phyloP scores from a whole-genome alignment of 2,329 filamentous ascomycete species.

The Aspergillus clavatus region DNA sequence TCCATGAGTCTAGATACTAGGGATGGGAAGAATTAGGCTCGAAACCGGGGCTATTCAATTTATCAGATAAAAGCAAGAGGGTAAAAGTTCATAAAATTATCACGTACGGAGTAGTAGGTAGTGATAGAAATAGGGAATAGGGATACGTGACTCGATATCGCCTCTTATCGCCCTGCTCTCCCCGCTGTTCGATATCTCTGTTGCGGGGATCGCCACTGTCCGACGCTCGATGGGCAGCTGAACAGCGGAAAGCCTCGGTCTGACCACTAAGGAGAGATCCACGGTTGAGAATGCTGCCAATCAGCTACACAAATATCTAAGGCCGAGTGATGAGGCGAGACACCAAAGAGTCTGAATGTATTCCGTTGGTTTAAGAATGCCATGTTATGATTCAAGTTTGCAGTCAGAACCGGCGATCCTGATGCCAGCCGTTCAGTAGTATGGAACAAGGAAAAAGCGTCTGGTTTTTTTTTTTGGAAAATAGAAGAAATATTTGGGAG shows the following conservation, averaged over 20 bases:
- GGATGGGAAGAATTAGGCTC: background rate
- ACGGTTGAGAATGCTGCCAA: background rate
- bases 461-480: no score
- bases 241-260: conserved; percentile 7
- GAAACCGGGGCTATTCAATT: background rate
- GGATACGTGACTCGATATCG: conserved; percentile 14
- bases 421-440: no score
- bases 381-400: no score
- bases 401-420: no score
- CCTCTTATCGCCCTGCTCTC: conserved; percentile 3
- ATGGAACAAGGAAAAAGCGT: no score
- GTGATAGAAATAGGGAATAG: no score
- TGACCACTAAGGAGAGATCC: no score
- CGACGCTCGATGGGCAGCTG: conserved; percentile 15
- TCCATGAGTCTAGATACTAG: background rate
- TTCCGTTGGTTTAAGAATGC: no score
- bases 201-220: conserved; percentile 38
- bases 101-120: conserved; percentile 4
- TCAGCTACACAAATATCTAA: background rate
- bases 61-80: background rate
- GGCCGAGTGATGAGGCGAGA: background rate
- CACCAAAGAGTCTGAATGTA: background rate
- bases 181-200: background rate
- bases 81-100: background rate
- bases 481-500: no score